These are phyloP conservation scores for Aspergillus sp. DNA, from an alignment of 2,329 filamentous ascomycete species.

Conservation along the genomic window DNA sequence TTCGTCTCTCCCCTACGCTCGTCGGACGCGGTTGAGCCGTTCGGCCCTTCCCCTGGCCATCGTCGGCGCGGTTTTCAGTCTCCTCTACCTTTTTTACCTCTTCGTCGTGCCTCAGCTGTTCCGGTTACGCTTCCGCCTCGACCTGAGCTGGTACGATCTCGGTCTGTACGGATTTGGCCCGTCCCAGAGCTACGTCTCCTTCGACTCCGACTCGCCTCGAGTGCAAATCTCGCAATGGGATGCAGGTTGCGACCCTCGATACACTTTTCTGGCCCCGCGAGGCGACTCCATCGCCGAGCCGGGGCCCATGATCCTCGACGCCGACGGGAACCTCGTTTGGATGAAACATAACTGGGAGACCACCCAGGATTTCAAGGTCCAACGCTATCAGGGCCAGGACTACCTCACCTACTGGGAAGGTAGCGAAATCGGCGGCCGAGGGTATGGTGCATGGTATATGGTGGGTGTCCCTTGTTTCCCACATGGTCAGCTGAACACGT, in stretches of 20 bases:
- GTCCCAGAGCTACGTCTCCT: constrained; percentile 26
- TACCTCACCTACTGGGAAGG: constrained; percentile 29
- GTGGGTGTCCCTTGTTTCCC: constrained; percentile 9
- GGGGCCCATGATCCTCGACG: constrained; percentile 27
- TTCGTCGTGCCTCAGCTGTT: constrained; percentile 18
- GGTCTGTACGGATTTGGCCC: constrained; percentile 31
- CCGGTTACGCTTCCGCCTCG: constrained; percentile 15
- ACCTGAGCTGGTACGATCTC: constrained; percentile 26
- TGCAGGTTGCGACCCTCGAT: constrained; percentile 27
- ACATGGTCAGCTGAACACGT: not conserved
- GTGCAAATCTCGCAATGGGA: constrained; percentile 23
- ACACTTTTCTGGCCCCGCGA: constrained; percentile 30
- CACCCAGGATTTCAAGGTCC: constrained; percentile 26
- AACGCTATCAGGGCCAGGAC: constrained; percentile 21
- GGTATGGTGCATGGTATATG: constrained; percentile 25
- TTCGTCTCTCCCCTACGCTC: constrained; percentile 5
- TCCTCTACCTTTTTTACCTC: constrained; percentile 17
- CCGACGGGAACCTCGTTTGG: constrained; percentile 26
- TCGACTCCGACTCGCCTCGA: constrained; percentile 25
- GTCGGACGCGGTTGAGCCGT: constrained; percentile 7
- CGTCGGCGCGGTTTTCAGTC: constrained; percentile 8
- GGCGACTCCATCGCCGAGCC: constrained; percentile 28
- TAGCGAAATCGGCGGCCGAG: constrained; percentile 15
- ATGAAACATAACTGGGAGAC: constrained; percentile 20
- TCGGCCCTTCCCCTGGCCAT: constrained; percentile 5